Evolutionary conservation across 352 stramenopile genomes (phyloP), one percentile per base, ranked within the genome.

Genomic region (Phytophthora melonis): DNA sequence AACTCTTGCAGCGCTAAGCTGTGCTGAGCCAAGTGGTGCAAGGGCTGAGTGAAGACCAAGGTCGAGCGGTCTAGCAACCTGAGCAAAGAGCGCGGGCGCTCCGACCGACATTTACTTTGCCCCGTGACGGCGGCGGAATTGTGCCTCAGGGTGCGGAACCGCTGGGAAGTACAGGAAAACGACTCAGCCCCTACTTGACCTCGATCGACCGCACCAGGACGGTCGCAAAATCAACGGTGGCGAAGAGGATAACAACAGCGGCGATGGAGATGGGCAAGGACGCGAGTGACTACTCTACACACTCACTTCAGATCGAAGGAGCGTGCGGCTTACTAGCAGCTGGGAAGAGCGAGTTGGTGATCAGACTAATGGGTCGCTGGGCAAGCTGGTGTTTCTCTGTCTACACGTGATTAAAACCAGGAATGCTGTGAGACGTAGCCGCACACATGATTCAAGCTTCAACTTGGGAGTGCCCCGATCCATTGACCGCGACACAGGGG

Each of bases 311-410:
- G 5, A 78, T 73, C 8, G 69, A 69, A 9, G 69, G 68, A 9
- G 58, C 65, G 45, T 80, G 65, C 32, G 65, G 62, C 1, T 62
- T 80, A 36, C 69, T 78, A 1, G 63, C 61, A 21, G 60, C 68
- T 4, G 65, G 74, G 16, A 77, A 77, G 60, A 77, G 63, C n/a
- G 74, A 75, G 23, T 54, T 68, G n/a, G 63, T 80, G 23, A 75
- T 74, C 41, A 34, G 57, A 13, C 65, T 74, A 9, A 73, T 77
- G 65, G 53, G 65, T 10, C 74, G 68, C 23, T 75, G 68, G 66
- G 75, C 74, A 49, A 72, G 62, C n/a, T 73, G 65, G 68, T 78
- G 36, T 43, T 43, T 43, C 36, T 13, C 36, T 13, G 36, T 43
- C 4, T 43, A 43, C 36, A 43, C 36, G 11, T 3, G 36, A 43